phyloP scores from a whole-genome alignment of 495 filamentous ascomycete species.

The Stereocaulon alpinum region DNA sequence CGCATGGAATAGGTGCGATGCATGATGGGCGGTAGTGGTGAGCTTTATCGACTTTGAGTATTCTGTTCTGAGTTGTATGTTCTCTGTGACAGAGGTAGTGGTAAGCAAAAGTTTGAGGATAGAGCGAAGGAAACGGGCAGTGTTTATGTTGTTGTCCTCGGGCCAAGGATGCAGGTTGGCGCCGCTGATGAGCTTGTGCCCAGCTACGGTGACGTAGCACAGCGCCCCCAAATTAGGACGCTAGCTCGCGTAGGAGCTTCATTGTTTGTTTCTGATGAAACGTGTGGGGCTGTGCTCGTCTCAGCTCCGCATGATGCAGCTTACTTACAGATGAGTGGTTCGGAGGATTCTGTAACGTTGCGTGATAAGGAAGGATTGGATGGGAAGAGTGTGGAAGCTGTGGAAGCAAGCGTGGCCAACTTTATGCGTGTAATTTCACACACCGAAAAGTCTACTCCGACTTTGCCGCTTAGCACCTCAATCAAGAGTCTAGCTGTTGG shows the following conservation, averaged over 20 bases:
- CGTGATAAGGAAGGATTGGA: not conserved
- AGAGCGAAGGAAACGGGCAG: not conserved
- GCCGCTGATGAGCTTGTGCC: not conserved
- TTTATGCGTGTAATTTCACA: not conserved
- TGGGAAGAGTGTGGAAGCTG: not conserved
- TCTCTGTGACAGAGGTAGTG: not conserved
- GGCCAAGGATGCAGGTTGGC: not conserved
- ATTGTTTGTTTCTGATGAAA: not conserved
- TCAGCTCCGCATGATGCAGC: not conserved
- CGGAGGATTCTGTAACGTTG: not conserved
- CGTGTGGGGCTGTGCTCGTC: not conserved
- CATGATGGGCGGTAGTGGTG: constrained; percentile 43
- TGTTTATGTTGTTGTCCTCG: constrained; percentile 9
- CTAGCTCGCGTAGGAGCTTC: not conserved
- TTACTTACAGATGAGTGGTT: not conserved
- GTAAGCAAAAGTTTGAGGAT: constrained; percentile 2
- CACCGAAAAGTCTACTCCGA: not conserved
- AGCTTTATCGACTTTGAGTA: not conserved
- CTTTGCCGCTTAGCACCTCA: not conserved
- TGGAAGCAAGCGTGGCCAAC: not conserved
- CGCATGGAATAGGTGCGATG: constrained; percentile 99
- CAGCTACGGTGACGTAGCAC: constrained; percentile 5
- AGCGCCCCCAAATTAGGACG: constrained; percentile 1
- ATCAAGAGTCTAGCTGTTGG: constrained; percentile 3
- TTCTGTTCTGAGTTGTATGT: not conserved